Percentiles rank a stretch among this genome's conserved stretches.
phyloP scores from a whole-genome alignment of 768 basidiomycete species.

The Boletellus sp. region DNA sequence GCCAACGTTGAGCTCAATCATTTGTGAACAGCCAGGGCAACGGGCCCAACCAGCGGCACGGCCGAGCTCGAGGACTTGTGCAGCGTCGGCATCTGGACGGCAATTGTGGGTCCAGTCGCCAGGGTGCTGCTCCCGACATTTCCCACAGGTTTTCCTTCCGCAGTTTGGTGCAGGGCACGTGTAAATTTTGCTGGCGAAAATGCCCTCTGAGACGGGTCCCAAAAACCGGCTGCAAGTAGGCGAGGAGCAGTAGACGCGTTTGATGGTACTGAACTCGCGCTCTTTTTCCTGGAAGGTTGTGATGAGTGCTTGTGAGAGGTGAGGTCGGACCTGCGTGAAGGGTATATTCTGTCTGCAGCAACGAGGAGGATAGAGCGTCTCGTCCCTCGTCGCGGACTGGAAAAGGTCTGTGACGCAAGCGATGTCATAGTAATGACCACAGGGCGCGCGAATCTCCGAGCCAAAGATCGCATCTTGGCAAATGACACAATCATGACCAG shows the following conservation, averaged over 20 bases:
- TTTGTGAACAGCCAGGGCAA: constrained; percentile 37
- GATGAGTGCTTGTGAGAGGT: constrained; percentile 22
- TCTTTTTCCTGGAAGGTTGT: constrained; percentile 24
- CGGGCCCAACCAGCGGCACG: constrained; percentile 32
- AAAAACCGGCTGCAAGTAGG: constrained; percentile 36
- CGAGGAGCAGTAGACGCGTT: constrained; percentile 38
- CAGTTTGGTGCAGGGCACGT: constrained; percentile 21
- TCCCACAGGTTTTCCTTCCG: constrained; percentile 21
- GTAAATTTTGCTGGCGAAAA: constrained; percentile 22
- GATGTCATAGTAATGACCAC: constrained; percentile 35
- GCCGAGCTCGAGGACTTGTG: constrained; percentile 28
- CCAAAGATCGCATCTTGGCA: constrained; percentile 33
- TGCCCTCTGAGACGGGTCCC: constrained; percentile 27
- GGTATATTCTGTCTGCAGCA: constrained; percentile 36
- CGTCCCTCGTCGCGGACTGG: constrained; percentile 34
- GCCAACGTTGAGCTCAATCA: constrained; percentile 37
- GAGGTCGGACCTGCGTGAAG: constrained; percentile 18
- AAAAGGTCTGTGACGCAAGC: constrained; percentile 35
- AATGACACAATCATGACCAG: constrained; percentile 32
- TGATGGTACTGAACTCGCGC: constrained; percentile 30
- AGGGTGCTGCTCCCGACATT: constrained; percentile 24
- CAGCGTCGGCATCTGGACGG: constrained; percentile 20
- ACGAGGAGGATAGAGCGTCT: constrained; percentile 39
- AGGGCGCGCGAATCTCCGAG: constrained; percentile 28
- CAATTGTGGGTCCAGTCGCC: constrained; percentile 25